Evolutionary conservation across 2,329 filamentous ascomycete genomes (phyloP), one percentile per base, ranked within the genome.

Genomic region (Pseudocercospora musae): DNA sequence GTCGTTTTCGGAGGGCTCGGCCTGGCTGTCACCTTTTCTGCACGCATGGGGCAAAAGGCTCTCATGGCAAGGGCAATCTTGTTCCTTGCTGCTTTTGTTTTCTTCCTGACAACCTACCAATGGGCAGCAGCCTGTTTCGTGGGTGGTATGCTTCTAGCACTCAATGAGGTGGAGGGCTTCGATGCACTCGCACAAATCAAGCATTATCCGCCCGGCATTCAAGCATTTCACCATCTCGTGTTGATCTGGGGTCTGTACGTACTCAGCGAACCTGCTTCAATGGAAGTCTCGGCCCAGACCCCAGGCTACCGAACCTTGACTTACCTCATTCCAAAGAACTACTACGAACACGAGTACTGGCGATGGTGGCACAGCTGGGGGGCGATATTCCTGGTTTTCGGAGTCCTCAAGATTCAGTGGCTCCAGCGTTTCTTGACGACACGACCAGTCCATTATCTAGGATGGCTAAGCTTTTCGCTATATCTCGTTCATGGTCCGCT

Each of bases 401-500:
- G 79, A 37, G 80, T 83, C 18, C 78, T 80, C 23, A 78, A 81
- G 58, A 81, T 80, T 4, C 71, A 74, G 2, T 73, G 62, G 59
- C 57, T 83, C 77, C 81, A 83, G 68, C 73, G 75, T 0, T 75
- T 85, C 60, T 85, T 87, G 73, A 81, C 81, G 69, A 75, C 77
- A 1, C 69, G 74, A 1, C 67, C 78, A 15, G 76, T 85, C 2
- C 84, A 86, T 69, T 87, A 87, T 72, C 75, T 87, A 5, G 85
- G 85, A 62, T 81, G 81, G 70, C 82, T 87, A 66, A 86, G 83
- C 57, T 88, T 85, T 70, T 81, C 84, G 55, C 71, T 88, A 25
- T 88, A 88, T 71, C 79, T 88, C 13, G 82, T 87, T 77, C 85
- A 88, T 70, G 84, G 84, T 0, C 82, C 83, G 3, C 78, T 82